These are phyloP conservation scores for Selenicereus undatus DNA, from an alignment of 148 eudicot genomes.

Conservation along the genomic window DNA sequence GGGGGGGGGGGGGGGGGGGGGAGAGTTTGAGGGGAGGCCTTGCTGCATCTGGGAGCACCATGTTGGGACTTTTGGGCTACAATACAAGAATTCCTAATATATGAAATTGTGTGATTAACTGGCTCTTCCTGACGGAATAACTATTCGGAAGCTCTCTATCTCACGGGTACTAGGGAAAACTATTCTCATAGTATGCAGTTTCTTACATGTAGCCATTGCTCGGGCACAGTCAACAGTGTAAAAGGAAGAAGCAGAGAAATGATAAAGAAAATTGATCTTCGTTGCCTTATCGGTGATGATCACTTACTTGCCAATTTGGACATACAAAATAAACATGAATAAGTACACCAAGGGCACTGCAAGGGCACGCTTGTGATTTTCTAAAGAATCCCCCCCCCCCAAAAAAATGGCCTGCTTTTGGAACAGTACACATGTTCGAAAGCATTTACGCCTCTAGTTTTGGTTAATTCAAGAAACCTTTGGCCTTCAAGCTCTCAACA, in stretches of 20 bases:
- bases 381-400: too few species aligned
- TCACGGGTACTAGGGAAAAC: neutral
- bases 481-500: slow-evolving; percentile 57
- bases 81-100: too few species aligned
- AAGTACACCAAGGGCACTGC: neutral
- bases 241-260: neutral
- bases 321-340: neutral
- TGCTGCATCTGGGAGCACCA: too few species aligned
- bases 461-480: slow-evolving; percentile 41
- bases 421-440: neutral
- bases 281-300: neutral
- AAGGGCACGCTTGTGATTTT: neutral
- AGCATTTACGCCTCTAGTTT: slow-evolving; percentile 18
- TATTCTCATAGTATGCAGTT: neutral
- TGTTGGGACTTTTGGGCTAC: too few species aligned
- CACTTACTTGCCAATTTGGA: neutral
- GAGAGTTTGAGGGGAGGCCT: too few species aligned
- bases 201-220: neutral
- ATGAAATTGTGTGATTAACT: neutral
- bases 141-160: neutral
- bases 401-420: neutral
- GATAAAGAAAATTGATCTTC: neutral
- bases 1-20: too few species aligned
- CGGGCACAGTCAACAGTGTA: neutral
- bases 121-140: neutral